phyloP scores from a whole-genome alignment of 257 asterid species.

The Primulina huaijiensis region DNA sequence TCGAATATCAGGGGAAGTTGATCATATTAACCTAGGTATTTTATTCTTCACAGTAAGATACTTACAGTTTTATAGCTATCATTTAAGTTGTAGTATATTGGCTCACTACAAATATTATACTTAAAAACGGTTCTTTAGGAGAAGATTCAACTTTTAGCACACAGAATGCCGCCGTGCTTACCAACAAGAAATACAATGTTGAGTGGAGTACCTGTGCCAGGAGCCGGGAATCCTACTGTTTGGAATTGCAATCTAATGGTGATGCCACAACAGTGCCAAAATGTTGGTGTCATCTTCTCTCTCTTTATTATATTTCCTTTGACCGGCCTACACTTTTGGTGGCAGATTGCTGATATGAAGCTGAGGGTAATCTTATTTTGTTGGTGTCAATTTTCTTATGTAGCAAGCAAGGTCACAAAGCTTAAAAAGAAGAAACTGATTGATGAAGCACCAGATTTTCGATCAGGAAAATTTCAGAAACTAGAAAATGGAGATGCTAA shows the following conservation, averaged over 20 bases:
- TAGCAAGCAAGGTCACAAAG: slow-evolving; percentile 51
- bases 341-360: slow-evolving; percentile 12
- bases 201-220: slow-evolving; percentile 35
- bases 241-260: slow-evolving; percentile 31
- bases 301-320: slow-evolving; percentile 13
- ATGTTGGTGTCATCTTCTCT: slow-evolving; percentile 38
- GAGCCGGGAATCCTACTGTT: slow-evolving; percentile 29
- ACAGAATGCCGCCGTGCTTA: slow-evolving; percentile 25
- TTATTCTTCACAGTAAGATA: slow-evolving; percentile 20
- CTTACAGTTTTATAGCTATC: slow-evolving; percentile 18
- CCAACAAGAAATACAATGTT: slow-evolving; percentile 28
- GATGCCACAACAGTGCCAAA: slow-evolving; percentile 40
- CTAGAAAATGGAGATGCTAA: slow-evolving; percentile 38
- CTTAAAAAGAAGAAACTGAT: slow-evolving; percentile 48
- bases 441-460: slow-evolving; percentile 45
- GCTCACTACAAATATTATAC: slow-evolving; percentile 8
- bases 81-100: slow-evolving; percentile 5
- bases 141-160: slow-evolving; percentile 36
- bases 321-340: slow-evolving; percentile 11
- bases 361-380: slow-evolving; percentile 18
- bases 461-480: slow-evolving; percentile 49
- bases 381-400: slow-evolving; percentile 26
- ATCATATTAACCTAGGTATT: slow-evolving; percentile 49
- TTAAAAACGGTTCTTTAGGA: slow-evolving; percentile 33
- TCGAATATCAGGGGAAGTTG: slow-evolving; percentile 35